Conservation (phyloP, 2,329 filamentous ascomycete genomes). For the Cladosporium cucumerinum region DNA sequence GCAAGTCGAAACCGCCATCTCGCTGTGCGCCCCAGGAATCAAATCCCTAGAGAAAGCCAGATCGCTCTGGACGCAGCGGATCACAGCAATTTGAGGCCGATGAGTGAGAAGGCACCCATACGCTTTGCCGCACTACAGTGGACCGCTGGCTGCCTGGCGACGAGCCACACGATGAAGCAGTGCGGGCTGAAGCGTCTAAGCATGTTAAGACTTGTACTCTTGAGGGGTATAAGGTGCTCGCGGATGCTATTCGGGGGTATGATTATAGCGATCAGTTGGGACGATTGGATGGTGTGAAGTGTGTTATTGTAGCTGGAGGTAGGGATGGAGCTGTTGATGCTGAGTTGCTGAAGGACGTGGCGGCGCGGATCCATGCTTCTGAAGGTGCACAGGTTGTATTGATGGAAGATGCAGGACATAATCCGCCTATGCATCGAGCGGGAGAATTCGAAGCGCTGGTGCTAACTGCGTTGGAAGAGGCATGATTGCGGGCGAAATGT, state of each 20-base stretch:
- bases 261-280: constrained; percentile 25
- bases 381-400: constrained; percentile 22
- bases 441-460: constrained; percentile 27
- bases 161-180: constrained; percentile 19
- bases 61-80: constrained; percentile 26
- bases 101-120: constrained; percentile 16
- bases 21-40: constrained; percentile 29
- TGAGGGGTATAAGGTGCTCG: constrained; percentile 27
- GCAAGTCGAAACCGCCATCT: constrained; percentile 24
- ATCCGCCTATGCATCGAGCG: constrained; percentile 30
- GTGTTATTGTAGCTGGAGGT: constrained; percentile 25
- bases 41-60: constrained; percentile 20
- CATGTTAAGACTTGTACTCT: constrained; percentile 26
- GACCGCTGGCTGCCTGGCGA: constrained; percentile 28
- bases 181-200: constrained; percentile 21
- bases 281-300: constrained; percentile 18
- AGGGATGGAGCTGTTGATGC: constrained; percentile 25
- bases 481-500: neutral
- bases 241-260: constrained; percentile 29
- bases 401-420: constrained; percentile 29
- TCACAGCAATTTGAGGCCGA: constrained; percentile 25
- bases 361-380: constrained; percentile 18
- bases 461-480: constrained; percentile 22
- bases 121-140: constrained; percentile 24
- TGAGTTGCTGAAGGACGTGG: constrained; percentile 24